Percentiles rank a stretch among this genome's conserved stretches.
phyloP scores from a whole-genome alignment of 805 yeast species.

The Komagataella populi region DNA sequence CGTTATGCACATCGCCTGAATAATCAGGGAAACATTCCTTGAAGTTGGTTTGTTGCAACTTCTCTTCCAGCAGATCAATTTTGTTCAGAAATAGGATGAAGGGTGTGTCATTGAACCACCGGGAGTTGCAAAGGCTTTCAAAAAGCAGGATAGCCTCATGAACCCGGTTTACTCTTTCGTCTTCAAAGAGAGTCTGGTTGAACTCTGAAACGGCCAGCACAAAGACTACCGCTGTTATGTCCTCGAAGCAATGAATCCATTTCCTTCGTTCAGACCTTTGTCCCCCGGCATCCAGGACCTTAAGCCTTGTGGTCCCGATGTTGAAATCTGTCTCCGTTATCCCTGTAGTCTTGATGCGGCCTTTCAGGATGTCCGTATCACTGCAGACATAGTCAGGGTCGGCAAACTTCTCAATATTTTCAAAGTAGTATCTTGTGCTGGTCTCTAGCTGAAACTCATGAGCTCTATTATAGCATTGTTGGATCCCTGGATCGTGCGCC shows the following conservation, averaged over 20 bases:
- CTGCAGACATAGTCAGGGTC: conserved; percentile 52
- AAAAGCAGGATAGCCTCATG: conserved; percentile 79
- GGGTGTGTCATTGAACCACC: conserved; percentile 78
- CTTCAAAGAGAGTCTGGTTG: conserved; percentile 87
- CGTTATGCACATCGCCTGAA: conserved; percentile 48
- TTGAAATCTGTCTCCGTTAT: conserved; percentile 76
- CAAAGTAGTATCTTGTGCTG: conserved; percentile 71
- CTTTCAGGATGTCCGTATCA: conserved; percentile 77
- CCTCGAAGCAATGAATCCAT: conserved; percentile 93
- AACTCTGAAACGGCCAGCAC: conserved; percentile 87
- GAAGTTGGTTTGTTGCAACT: conserved; percentile 54
- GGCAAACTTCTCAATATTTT: conserved; percentile 52
- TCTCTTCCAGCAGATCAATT: conserved; percentile 65
- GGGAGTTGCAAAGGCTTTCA: conserved; percentile 70
- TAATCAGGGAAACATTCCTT: conserved; percentile 68
- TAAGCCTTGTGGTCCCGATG: conserved; percentile 50
- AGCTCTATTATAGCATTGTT: conserved; percentile 39
- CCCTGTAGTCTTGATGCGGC: conserved; percentile 92
- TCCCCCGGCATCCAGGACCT: conserved; percentile 92
- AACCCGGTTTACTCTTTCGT: conserved; percentile 79
- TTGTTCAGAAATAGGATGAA: conserved; percentile 84
- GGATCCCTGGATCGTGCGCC: conserved; percentile 57
- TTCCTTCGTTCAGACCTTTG: conserved; percentile 83
- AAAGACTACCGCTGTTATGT: conserved; percentile 75
- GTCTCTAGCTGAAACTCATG: conserved; percentile 80